These are phyloP conservation scores for Colletotrichum godetiae DNA, from an alignment of 2,329 filamentous ascomycete species.

Conservation along the genomic window DNA sequence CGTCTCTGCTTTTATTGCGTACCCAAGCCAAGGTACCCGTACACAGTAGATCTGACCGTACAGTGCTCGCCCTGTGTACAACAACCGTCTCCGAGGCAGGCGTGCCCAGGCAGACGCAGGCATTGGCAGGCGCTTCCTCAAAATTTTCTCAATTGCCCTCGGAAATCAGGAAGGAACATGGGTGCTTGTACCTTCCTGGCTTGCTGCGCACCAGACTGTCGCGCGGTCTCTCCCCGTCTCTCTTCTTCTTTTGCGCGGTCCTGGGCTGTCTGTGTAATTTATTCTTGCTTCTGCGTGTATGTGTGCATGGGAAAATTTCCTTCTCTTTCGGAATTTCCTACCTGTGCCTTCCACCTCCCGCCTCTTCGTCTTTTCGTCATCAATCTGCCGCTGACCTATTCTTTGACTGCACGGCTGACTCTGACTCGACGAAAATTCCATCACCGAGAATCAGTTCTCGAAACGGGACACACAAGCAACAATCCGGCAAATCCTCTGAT, in stretches of 20 bases:
- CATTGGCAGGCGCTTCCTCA: slow-evolving; percentile 19
- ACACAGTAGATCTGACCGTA: slow-evolving; percentile 10
- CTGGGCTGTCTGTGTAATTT: slow-evolving; percentile 24
- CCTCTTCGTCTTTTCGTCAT: slow-evolving; percentile 28
- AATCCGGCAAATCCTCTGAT: slow-evolving; percentile 21
- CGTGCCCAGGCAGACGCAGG: not conserved
- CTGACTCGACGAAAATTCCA: slow-evolving; percentile 26
- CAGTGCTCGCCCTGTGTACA: slow-evolving; percentile 29
- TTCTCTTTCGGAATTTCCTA: slow-evolving; percentile 17
- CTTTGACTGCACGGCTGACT: not conserved
- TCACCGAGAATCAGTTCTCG: slow-evolving; percentile 36
- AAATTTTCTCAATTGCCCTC: slow-evolving; percentile 21
- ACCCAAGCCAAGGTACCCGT: no score
- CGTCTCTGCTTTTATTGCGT: not conserved
- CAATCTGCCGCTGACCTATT: not conserved
- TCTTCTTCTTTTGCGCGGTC: not conserved
- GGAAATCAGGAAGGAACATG: slow-evolving; percentile 18
- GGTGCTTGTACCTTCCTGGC: slow-evolving; percentile 18
- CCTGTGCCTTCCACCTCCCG: slow-evolving; percentile 7
- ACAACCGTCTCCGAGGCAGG: slow-evolving; percentile 9
- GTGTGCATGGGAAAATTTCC: slow-evolving; percentile 5
- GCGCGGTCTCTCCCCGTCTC: not conserved
- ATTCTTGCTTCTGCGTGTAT: slow-evolving; percentile 30
- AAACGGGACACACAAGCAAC: not conserved
- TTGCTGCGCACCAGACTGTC: not conserved